Percentiles rank a stretch among this genome's conserved stretches.
Evolutionary conservation across 805 yeast species (phyloP).

Genomic region (Isabelozyma pseudorhagii): DNA sequence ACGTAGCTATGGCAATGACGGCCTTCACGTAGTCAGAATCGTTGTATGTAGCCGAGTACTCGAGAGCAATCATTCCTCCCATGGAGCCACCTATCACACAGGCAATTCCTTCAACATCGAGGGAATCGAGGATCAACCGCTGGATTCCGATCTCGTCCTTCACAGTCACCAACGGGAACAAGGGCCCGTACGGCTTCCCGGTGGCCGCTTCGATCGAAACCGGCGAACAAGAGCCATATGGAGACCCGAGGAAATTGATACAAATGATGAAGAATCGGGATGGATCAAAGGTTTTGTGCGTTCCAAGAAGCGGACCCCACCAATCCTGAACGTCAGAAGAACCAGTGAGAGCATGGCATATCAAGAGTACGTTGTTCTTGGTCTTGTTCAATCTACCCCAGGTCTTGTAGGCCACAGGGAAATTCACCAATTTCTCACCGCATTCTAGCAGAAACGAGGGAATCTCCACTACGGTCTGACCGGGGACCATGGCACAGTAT

Average conservation of each 20-base stretch:
- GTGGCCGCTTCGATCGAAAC: conserved; percentile 76
- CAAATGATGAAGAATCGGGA: conserved; percentile 82
- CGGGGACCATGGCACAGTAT: conserved; percentile 64
- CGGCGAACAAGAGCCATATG: conserved; percentile 95
- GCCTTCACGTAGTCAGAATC: conserved; percentile 64
- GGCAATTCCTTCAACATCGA: conserved; percentile 79
- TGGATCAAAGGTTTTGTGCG: conserved; percentile 86
- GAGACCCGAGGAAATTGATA: conserved; percentile 90
- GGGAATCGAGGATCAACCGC: conserved; percentile 66
- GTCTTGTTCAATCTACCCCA: conserved; percentile 83
- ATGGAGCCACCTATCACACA: conserved; percentile 94
- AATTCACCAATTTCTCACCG: conserved; percentile 66
- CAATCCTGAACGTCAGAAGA: conserved; percentile 94
- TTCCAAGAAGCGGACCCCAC: conserved; percentile 97
- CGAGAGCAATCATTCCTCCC: conserved; percentile 97
- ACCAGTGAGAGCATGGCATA: conserved; percentile 95
- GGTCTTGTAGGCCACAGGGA: conserved; percentile 93
- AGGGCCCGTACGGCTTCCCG: conserved; percentile 83
- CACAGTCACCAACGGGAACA: conserved; percentile 90
- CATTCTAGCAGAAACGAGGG: conserved; percentile 78
- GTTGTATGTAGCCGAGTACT: conserved; percentile 66
- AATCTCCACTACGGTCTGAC: conserved; percentile 74
- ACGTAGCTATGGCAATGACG: conserved; percentile 84
- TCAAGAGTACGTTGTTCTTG: conserved; percentile 77
- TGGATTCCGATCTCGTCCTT: conserved; percentile 89